Percentiles rank a stretch among this genome's conserved stretches.
These are phyloP conservation scores for Juglanconis oblonga DNA, from an alignment of 2,329 filamentous ascomycete genomes.

Conservation along the genomic window DNA sequence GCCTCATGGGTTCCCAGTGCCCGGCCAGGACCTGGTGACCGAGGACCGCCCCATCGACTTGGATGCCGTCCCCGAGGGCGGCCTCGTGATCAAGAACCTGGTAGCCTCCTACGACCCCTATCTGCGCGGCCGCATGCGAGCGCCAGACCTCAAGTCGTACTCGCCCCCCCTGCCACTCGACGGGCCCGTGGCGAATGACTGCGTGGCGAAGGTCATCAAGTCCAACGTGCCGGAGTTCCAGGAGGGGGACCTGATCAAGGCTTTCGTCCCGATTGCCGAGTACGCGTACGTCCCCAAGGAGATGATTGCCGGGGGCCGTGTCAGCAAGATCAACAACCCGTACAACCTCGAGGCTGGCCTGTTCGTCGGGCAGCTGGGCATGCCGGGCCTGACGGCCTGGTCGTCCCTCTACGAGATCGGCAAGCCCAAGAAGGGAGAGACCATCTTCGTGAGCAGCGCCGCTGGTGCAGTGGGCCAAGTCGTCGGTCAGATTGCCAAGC, in stretches of 20 bases:
- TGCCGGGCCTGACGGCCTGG: slow-evolving; percentile 48
- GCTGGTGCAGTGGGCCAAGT: slow-evolving; percentile 80
- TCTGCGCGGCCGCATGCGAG: slow-evolving; percentile 76
- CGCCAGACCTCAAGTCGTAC: slow-evolving; percentile 64
- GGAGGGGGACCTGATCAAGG: slow-evolving; percentile 64
- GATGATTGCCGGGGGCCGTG: slow-evolving; percentile 33
- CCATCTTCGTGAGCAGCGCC: slow-evolving; percentile 78
- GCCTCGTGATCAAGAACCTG: slow-evolving; percentile 66
- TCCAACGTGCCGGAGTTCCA: slow-evolving; percentile 59
- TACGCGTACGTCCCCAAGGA: slow-evolving; percentile 56
- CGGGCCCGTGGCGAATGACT: slow-evolving; percentile 61
- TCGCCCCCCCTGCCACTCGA: slow-evolving; percentile 58
- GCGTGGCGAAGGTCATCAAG: slow-evolving; percentile 68
- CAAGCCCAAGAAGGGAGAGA: slow-evolving; percentile 70
- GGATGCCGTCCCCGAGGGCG: slow-evolving; percentile 58
- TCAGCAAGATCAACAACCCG: slow-evolving; percentile 65
- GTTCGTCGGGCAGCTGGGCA: slow-evolving; percentile 68
- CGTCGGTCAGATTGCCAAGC: slow-evolving; percentile 80
- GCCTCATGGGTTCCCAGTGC: slow-evolving; percentile 63
- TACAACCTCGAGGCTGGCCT: slow-evolving; percentile 61
- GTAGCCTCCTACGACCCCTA: slow-evolving; percentile 83
- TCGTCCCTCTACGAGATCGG: slow-evolving; percentile 66
- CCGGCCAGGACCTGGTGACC: slow-evolving; percentile 67
- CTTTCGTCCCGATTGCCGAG: slow-evolving; percentile 61
- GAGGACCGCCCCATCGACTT: slow-evolving; percentile 68